Evolutionary conservation across 2,329 filamentous ascomycete species (phyloP).

Genomic region (Fusarium clavum): DNA sequence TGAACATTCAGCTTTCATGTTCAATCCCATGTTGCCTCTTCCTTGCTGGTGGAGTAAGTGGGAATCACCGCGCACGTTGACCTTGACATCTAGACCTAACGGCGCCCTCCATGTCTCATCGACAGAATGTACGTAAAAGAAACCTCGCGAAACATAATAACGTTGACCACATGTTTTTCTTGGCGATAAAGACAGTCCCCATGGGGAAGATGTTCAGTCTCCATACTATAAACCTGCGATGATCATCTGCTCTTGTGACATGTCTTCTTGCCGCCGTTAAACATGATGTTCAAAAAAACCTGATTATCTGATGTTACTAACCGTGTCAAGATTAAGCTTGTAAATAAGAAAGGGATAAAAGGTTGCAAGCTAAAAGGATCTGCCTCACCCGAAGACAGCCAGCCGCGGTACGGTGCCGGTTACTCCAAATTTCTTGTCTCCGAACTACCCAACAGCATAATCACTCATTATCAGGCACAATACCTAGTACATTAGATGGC

Average conservation of each 20-base stretch:
- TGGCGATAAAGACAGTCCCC: constrained; percentile 25
- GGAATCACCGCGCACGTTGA: constrained; percentile 14
- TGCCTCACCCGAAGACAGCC: constrained; percentile 7
- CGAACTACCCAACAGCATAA: constrained; percentile 25
- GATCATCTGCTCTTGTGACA: background rate
- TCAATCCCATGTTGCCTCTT: background rate
- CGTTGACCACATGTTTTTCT: constrained; percentile 31
- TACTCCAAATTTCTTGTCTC: constrained; percentile 2
- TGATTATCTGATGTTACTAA: background rate
- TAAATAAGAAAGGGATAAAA: constrained; percentile 7
- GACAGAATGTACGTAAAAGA: constrained; percentile 31
- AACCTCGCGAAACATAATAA: constrained; percentile 27
- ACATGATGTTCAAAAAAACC: background rate
- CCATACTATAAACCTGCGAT: constrained; percentile 2
- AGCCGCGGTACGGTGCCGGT: background rate
- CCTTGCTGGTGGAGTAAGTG: constrained; percentile 18
- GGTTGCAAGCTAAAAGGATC: constrained; percentile 21
- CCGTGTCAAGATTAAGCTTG: constrained; percentile 16
- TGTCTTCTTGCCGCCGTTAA: background rate
- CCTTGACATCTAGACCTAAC: constrained; percentile 15
- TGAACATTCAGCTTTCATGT: constrained; percentile 5
- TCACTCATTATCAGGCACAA: background rate
- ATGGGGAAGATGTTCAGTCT: constrained; percentile 26
- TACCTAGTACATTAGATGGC: background rate
- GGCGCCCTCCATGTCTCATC: background rate